Evolutionary conservation across 495 filamentous ascomycete species (phyloP), one percentile per base, ranked within the genome.

Genomic region (Schizothecium vesticola): DNA sequence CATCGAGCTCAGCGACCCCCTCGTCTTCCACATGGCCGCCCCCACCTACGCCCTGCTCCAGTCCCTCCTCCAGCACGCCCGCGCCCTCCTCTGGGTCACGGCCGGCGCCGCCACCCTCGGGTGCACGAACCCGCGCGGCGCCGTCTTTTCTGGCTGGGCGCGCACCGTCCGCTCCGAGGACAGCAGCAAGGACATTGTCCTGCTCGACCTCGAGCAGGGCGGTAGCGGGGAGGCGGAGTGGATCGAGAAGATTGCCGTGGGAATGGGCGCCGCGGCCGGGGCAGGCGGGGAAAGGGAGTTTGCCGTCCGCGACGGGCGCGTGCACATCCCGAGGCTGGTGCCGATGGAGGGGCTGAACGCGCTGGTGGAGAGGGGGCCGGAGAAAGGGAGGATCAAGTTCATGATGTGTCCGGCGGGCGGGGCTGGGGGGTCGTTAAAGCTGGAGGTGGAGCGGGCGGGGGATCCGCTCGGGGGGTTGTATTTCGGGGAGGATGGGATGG

Each of bases 211-310:
- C 9, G 64, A 69, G 24, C 9, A 24, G 2, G 59, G 65, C 1
- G 51, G 59, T 8, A 19, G 61, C 2, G 19, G 16, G 0, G 19
- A 61, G 16, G 68, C 67, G 25, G 56, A 43, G 21, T 43, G 56
- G 16, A 83, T 79, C 64, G 84, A 85, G 16, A 75, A 85, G 22
- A 80, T 79, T 13, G 84, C 87, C 72, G 84, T 87, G 67, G 82
- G 83, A 22, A 87, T 87, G 66, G 81, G 86, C 62, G 84, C 71
- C 67, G 28, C 59, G n/a, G n/a, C 2, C n/a, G 63, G 9, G 16
- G 31, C 13, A 1, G 19, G 21, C 0, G 56, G 59, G 3, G 76
- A 78, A 11, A 74, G 70, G 1, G 76, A 78, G 31, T 78, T 74
- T 61, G 70, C 68, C 0, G 75, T 77, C 12, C 29, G 58, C 8